A percentile compares a stretch with the other conserved stretches of the same genome.
Conservation (phyloP, 805 yeast species). For the Nakazawaea pomicola region DNA sequence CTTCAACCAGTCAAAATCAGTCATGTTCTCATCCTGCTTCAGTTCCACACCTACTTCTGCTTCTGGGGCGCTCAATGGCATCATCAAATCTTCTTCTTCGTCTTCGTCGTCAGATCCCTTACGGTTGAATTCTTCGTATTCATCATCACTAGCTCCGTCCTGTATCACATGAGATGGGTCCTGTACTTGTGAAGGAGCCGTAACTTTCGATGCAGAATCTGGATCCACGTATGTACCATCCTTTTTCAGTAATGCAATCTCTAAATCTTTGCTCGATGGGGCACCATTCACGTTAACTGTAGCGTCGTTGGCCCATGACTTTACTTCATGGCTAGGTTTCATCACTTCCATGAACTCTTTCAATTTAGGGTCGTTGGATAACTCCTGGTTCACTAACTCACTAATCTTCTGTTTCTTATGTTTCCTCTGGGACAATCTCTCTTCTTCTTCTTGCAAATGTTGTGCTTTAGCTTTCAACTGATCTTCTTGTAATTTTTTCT, state of each 20-base stretch:
- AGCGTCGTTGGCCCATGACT: slow-evolving; percentile 72
- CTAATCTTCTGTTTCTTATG: slow-evolving; percentile 32
- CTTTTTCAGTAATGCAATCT: slow-evolving; percentile 32
- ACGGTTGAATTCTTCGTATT: slow-evolving; percentile 43
- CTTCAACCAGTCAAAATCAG: slow-evolving; percentile 87
- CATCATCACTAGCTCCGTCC: slow-evolving; percentile 46
- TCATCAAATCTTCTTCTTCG: slow-evolving; percentile 49
- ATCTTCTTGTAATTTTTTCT: slow-evolving; percentile 44
- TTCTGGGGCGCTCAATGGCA: slow-evolving; percentile 18
- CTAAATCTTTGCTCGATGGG: slow-evolving; percentile 39
- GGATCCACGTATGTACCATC: slow-evolving; percentile 9
- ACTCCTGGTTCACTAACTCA: slow-evolving; percentile 49
- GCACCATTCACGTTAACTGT: slow-evolving; percentile 41
- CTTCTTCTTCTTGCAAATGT: slow-evolving; percentile 43
- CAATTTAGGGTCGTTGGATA: slow-evolving; percentile 60
- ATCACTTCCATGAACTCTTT: slow-evolving; percentile 79
- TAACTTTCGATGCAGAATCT: slow-evolving; percentile 17
- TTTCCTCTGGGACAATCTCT: slow-evolving; percentile 32
- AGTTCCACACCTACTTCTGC: slow-evolving; percentile 14
- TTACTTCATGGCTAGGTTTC: slow-evolving; percentile 66
- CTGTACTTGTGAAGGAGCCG: too few species aligned
- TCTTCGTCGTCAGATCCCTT: slow-evolving; percentile 28
- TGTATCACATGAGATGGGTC: too few species aligned
- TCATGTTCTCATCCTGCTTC: slow-evolving; percentile 45
- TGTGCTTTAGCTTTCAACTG: slow-evolving; percentile 45